phyloP scores from a whole-genome alignment of 2,329 filamentous ascomycete genomes.

The Ceratocystis diversiconidia region DNA sequence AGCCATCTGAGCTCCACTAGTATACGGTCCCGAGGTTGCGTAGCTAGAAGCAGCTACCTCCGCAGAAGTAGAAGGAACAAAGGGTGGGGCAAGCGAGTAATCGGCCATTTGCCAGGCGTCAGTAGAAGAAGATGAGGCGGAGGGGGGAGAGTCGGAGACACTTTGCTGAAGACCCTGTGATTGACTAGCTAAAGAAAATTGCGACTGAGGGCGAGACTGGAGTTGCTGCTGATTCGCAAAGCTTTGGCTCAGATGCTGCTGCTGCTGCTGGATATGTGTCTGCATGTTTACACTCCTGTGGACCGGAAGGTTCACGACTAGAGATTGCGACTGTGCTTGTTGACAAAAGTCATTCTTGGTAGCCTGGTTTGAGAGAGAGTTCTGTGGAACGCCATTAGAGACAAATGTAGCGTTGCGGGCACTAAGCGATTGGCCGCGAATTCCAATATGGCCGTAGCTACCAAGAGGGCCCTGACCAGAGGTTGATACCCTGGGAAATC shows the following conservation, averaged over 20 bases:
- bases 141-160: not conserved
- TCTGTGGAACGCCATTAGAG: not conserved
- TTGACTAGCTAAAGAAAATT: not conserved
- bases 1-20: not conserved
- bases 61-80: slow-evolving; percentile 8
- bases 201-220: not conserved
- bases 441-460: slow-evolving; percentile 2
- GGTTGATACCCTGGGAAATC: not conserved
- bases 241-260: not conserved
- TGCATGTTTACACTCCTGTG: not conserved
- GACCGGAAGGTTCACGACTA: not conserved
- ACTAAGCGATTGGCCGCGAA: not conserved
- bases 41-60: not conserved
- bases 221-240: not conserved
- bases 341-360: slow-evolving; percentile 2
- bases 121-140: not conserved
- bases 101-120: slow-evolving; percentile 3
- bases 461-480: slow-evolving; percentile 3
- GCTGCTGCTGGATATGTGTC: not conserved
- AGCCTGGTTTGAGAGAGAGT: not conserved
- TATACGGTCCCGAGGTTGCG: not conserved
- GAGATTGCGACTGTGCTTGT: not conserved
- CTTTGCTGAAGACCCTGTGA: not conserved
- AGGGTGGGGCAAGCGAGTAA: slow-evolving; percentile 3
- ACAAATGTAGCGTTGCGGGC: not conserved